Percentiles rank a stretch among this genome's conserved stretches.
phyloP scores from a whole-genome alignment of 306 rosid genomes.

The Quercus cerris region DNA sequence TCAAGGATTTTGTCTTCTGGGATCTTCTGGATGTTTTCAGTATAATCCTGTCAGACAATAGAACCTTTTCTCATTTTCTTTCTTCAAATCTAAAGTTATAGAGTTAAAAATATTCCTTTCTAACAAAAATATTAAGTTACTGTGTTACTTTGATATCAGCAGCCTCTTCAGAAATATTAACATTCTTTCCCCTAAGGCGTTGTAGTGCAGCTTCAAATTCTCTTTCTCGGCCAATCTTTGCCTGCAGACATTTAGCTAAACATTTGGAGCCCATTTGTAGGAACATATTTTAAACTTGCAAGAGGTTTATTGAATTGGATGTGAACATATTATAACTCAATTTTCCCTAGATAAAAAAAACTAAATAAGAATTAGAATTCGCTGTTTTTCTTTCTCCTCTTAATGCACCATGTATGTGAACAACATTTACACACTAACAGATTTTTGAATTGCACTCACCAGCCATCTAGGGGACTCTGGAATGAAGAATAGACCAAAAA shows the following conservation, averaged over 20 bases:
- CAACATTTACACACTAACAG: background rate
- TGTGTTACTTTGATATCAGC: constrained; percentile 35
- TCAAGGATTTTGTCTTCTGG: constrained; percentile 18
- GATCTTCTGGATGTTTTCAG: constrained; percentile 3
- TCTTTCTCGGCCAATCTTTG: constrained; percentile 24
- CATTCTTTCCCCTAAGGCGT: constrained; percentile 33
- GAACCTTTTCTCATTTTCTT: background rate
- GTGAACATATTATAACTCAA: no score
- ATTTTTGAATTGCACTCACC: constrained; percentile 15
- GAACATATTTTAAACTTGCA: no score
- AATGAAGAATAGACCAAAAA: constrained; percentile 11
- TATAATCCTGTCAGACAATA: constrained; percentile 2
- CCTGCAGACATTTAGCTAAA: constrained; percentile 17
- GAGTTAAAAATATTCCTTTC: no score
- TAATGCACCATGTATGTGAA: no score
- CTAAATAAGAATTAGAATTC: no score
- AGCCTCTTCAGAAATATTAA: constrained; percentile 29
- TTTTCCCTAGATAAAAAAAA: no score
- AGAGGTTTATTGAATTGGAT: no score
- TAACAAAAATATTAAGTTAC: no score
- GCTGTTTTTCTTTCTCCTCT: no score
- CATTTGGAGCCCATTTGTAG: no score
- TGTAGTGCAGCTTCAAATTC: constrained; percentile 27
- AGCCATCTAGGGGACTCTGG: constrained; percentile 43
- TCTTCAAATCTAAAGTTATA: no score